Conservation (phyloP, 1,139 yeast species). For the Schwanniomyces etchellsii region DNA sequence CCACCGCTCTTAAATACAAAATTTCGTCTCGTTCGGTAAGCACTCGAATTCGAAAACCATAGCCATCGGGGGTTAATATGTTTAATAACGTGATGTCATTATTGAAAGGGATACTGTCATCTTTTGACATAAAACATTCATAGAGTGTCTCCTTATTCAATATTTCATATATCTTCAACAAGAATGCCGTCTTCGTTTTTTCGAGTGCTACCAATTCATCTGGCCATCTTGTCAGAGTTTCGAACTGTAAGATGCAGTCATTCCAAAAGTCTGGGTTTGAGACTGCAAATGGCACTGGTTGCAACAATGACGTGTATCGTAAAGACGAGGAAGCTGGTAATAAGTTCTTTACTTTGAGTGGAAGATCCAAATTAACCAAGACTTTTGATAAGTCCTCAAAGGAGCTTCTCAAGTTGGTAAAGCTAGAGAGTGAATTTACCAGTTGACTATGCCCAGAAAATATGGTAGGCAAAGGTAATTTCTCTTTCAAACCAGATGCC, state of each 20-base stretch:
- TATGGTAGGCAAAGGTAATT: slow-evolving; percentile 56
- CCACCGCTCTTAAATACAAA: slow-evolving; percentile 64
- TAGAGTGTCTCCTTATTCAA: slow-evolving; percentile 50
- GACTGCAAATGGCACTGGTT: slow-evolving; percentile 78
- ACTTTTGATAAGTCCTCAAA: slow-evolving; percentile 62
- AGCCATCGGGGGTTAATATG: slow-evolving; percentile 81
- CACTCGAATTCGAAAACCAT: slow-evolving; percentile 69
- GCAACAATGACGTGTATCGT: slow-evolving; percentile 67
- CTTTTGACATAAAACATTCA: slow-evolving; percentile 53
- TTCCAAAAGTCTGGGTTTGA: slow-evolving; percentile 79
- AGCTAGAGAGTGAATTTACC: slow-evolving; percentile 46
- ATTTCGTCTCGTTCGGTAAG: slow-evolving; percentile 78
- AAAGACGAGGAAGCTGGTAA: slow-evolving; percentile 68
- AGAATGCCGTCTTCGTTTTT: slow-evolving; percentile 83
- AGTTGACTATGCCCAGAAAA: slow-evolving; percentile 53
- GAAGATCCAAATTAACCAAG: slow-evolving; percentile 52
- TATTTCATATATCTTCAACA: slow-evolving; percentile 64
- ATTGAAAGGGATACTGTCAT: slow-evolving; percentile 63
- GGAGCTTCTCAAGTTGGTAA: slow-evolving; percentile 52
- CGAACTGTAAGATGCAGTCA: slow-evolving; percentile 79
- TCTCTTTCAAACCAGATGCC: slow-evolving; percentile 39
- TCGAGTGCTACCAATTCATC: slow-evolving; percentile 83
- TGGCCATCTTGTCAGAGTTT: slow-evolving; percentile 92
- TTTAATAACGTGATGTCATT: slow-evolving; percentile 53
- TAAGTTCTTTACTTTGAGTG: slow-evolving; percentile 66